Evolutionary conservation across 139 green algal genomes (phyloP).

Genomic region (Chlorella sorokiniana): DNA sequence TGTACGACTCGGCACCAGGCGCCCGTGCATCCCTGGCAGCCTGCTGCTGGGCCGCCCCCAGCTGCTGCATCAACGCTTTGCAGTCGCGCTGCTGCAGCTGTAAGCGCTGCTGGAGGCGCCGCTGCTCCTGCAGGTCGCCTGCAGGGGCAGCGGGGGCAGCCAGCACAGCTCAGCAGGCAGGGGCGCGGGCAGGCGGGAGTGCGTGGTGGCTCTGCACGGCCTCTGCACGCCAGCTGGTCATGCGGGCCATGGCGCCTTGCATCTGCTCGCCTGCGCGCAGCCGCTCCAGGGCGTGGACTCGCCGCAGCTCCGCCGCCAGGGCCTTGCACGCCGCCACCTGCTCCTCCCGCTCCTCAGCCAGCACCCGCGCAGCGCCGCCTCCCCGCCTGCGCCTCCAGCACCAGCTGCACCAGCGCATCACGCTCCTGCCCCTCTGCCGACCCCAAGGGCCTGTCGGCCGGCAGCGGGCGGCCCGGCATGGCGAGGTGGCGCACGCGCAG

Average conservation of each 20-base stretch:
- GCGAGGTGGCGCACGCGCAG: slow-evolving; percentile 5
- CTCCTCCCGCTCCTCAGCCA: slow-evolving; percentile 17
- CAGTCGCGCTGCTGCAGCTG: background rate
- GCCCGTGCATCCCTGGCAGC: background rate
- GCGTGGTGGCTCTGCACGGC: too few relatives aligned
- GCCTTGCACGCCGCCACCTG: slow-evolving; percentile 16
- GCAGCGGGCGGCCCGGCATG: too few relatives aligned
- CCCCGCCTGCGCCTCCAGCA: slow-evolving; percentile 18
- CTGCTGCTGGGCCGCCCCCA: slow-evolving; percentile 8
- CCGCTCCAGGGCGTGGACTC: slow-evolving; percentile 19
- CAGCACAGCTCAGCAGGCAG: too few relatives aligned
- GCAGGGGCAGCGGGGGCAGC: background rate
- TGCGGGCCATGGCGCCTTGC: background rate
- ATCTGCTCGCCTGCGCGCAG: slow-evolving; percentile 7
- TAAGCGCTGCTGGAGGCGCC: slow-evolving; percentile 14
- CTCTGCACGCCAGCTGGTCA: too few relatives aligned
- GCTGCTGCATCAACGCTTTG: background rate
- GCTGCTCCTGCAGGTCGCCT: slow-evolving; percentile 26
- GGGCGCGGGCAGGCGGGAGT: too few relatives aligned
- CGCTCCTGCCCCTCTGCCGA: background rate
- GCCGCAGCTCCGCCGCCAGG: slow-evolving; percentile 12
- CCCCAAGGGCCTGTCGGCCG: too few relatives aligned
- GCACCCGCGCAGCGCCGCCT: slow-evolving; percentile 24
- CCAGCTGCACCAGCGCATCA: slow-evolving; percentile 1
- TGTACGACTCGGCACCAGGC: too few relatives aligned